Base-by-base conservation (phyloP, 495 filamentous ascomycete species). In the Amorphotheca resinae region DNA sequence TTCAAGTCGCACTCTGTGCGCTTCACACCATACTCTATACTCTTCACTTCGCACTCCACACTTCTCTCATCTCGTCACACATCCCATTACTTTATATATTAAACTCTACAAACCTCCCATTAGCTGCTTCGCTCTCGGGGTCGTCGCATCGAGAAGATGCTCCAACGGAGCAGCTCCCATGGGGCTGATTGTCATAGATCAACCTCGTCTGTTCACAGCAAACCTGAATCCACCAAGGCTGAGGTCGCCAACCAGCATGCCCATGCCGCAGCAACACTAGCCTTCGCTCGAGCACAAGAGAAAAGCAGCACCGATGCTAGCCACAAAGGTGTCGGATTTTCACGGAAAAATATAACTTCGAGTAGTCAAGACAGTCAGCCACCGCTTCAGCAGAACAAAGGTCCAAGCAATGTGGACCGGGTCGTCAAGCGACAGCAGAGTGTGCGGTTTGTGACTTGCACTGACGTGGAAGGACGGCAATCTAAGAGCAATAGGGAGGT, bases 261-360 rank as follows among this genome's bases (percentile, higher is more conserved):
- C 22, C 69, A 77, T 8, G 69, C 71, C 30, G 83, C 83, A 37
- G 82, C 83, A n/a, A 66, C 65, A 18, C 60, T 69, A 47, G 82
- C 83, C 31, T 86, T 76, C 62, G 56, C 63, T 11, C 68, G 73
- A 45, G 76, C 76, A 25, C 69, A 60, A 32, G 68, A 66, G 45
- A 62, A 69, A 8, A 54, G 49, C n/a, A 67, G 56, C 36, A 51
- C 63, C 39, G 67, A 70, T 30, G 54, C 67, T 46, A 33, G 37
- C 30, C 33, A 38, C 41, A 53, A 43, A 17, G 33, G 22, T 16
- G 32, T 22, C 40, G 30, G 39, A 30, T 22, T 18, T 15, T 9
- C 17, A 4, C 31, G 17, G 26, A 26, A 23, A 8, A 46, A 33
- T 14, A 36, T 16, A 32, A 12, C 37, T 42, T 33, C 35, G 41